Evolutionary conservation across 2,329 filamentous ascomycete species (phyloP), one percentile per base, ranked within the genome.

Genomic region (Botryotinia narcissicola): DNA sequence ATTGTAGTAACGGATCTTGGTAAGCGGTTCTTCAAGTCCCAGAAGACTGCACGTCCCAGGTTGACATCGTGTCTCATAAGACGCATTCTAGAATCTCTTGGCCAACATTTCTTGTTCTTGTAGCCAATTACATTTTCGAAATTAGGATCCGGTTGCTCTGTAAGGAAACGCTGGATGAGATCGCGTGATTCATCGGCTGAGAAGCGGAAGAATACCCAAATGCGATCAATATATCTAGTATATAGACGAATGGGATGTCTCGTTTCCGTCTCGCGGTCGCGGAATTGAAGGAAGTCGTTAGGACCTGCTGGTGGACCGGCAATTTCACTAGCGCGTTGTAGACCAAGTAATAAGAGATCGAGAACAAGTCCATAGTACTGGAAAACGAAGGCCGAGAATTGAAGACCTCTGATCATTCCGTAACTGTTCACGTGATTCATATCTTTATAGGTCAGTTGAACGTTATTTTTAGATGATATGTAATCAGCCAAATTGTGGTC

Each of bases 341-440:
- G 87, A 63, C 96, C 96, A 42, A 99, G 90, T 35, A 99, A 87
- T 54, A 99, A 86, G 63, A 99, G 87, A 84, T 99, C 96, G 71
- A 99, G 90, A 74, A 99, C 95, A 75, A 99, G 86, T 64, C 97
- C 96, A 79, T 99, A 99, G 86, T 95, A 99, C 81, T 99, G 96
- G 88, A 99, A 99, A 35, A 99, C 96, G 76, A 99, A 99, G 0
- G 94, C 96, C 2, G 96, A 98, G 84, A 99, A 99, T 78, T 99
- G 97, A 25, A 99, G 87, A 78, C 97, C 96, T 80, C 96, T 94
- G 79, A 99, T 98, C 92, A 99, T 93, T 78, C 96, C 96, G 81
- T 98, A 99, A 81, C 94, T 97, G 84, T 99, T 99, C 81, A 97
- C 96, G 80, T 99, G 96, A 81, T 98, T 98, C 96, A 99, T 99